phyloP scores from a whole-genome alignment of 768 basidiomycete species.

The Lactarius trivialis region DNA sequence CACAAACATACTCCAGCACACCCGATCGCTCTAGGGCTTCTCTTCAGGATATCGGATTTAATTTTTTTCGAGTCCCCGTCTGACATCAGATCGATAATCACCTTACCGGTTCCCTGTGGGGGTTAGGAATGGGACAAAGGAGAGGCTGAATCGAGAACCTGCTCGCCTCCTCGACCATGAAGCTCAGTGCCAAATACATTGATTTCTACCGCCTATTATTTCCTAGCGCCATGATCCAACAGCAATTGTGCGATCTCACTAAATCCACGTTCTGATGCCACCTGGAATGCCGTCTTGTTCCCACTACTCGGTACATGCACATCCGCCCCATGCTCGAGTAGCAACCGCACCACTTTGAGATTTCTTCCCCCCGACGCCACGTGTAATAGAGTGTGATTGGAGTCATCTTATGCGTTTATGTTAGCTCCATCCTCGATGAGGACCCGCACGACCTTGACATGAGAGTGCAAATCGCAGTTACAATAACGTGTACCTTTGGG shows the following conservation, averaged over 20 bases:
- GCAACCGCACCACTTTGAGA: background rate
- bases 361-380: background rate
- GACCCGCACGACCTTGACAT: background rate
- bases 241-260: background rate
- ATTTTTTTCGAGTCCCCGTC: background rate
- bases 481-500: background rate
- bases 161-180: background rate
- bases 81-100: background rate
- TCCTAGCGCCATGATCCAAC: background rate
- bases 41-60: background rate
- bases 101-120: background rate
- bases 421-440: background rate
- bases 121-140: too few species aligned
- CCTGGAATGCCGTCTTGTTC: background rate
- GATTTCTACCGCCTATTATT: background rate
- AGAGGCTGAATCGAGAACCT: background rate
- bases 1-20: background rate
- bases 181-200: too few species aligned
- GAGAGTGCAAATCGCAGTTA: background rate
- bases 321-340: background rate
- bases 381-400: background rate
- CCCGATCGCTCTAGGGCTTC: background rate
- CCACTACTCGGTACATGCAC: too few species aligned
- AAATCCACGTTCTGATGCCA: background rate
- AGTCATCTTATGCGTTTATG: background rate